phyloP scores from a whole-genome alignment of 2,329 filamentous ascomycete species.

The Torrubiella hemipterigena region DNA sequence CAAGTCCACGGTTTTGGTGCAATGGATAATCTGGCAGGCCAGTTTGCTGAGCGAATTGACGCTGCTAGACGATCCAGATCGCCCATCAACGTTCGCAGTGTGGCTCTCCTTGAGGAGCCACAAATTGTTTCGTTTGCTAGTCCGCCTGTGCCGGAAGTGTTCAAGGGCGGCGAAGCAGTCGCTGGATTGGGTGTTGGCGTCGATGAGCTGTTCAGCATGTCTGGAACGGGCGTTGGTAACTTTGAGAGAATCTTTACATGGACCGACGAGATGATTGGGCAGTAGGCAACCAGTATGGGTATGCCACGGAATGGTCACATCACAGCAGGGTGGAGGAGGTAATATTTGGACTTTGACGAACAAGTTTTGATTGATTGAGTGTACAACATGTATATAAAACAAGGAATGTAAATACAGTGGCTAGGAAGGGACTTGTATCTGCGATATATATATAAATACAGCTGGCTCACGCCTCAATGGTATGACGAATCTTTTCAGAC shows the following conservation, averaged over 20 bases:
- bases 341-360: neutral
- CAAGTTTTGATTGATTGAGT: neutral
- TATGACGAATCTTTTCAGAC: neutral
- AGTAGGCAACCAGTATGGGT: too few relatives aligned
- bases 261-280: constrained; percentile 7
- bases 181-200: constrained; percentile 2
- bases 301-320: neutral
- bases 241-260: constrained; percentile 8
- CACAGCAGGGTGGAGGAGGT: neutral
- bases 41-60: constrained; percentile 6
- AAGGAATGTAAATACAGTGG: neutral
- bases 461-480: too few relatives aligned
- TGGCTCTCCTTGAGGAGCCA: constrained; percentile 5
- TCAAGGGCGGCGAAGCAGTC: constrained; percentile 2
- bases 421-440: too few relatives aligned
- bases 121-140: constrained; percentile 5
- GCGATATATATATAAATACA: too few relatives aligned
- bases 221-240: constrained; percentile 1
- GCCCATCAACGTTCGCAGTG: constrained; percentile 6
- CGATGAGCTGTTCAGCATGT: constrained; percentile 3
- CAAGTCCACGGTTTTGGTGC: neutral
- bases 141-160: constrained; percentile 6
- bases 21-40: constrained; percentile 5
- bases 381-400: neutral
- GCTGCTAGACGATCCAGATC: constrained; percentile 5